A percentile compares a stretch with the other conserved stretches of the same genome.
These are phyloP conservation scores for Ustilago cynodontis DNA, from an alignment of 1,284 basidiomycete genomes.

Conservation along the genomic window DNA sequence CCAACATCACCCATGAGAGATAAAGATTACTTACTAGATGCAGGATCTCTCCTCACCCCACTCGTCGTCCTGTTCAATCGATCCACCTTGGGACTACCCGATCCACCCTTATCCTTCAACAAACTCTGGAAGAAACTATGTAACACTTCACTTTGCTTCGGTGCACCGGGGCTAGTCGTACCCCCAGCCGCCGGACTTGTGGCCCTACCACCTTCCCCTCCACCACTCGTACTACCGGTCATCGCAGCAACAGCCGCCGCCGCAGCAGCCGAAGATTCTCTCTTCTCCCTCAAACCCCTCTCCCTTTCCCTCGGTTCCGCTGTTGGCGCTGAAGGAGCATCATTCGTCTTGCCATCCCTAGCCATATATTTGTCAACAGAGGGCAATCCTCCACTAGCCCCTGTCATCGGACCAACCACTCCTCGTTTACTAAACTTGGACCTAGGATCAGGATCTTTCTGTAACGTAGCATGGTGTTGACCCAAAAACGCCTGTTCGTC, in stretches of 20 bases:
- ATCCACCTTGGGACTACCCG: conserved; percentile 34
- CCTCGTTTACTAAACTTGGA: conserved; percentile 44
- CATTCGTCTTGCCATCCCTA: conserved; percentile 5
- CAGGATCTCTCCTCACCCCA: background rate
- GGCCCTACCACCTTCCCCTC: conserved; percentile 20
- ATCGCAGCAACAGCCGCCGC: conserved; percentile 35
- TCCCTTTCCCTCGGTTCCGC: background rate
- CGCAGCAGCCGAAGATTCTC: conserved; percentile 36
- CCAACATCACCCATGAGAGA: background rate
- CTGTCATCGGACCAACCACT: conserved; percentile 58
- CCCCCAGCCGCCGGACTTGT: conserved; percentile 34
- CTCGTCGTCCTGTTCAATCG: conserved; percentile 7
- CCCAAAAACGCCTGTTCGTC: conserved; percentile 53
- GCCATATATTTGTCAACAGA: conserved; percentile 50
- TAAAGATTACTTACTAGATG: background rate
- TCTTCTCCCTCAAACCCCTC: background rate
- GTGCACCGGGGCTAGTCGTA: conserved; percentile 37
- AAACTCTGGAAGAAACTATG: conserved; percentile 66
- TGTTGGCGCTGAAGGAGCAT: background rate
- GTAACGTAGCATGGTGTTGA: conserved; percentile 49
- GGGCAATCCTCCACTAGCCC: conserved; percentile 41
- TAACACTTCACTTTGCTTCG: conserved; percentile 63
- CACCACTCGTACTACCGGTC: conserved; percentile 10
- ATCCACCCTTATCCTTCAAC: conserved; percentile 44
- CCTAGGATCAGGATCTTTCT: conserved; percentile 41